Evolutionary conservation across 495 filamentous ascomycete genomes (phyloP).

Genomic region (Penicillium manginii): DNA sequence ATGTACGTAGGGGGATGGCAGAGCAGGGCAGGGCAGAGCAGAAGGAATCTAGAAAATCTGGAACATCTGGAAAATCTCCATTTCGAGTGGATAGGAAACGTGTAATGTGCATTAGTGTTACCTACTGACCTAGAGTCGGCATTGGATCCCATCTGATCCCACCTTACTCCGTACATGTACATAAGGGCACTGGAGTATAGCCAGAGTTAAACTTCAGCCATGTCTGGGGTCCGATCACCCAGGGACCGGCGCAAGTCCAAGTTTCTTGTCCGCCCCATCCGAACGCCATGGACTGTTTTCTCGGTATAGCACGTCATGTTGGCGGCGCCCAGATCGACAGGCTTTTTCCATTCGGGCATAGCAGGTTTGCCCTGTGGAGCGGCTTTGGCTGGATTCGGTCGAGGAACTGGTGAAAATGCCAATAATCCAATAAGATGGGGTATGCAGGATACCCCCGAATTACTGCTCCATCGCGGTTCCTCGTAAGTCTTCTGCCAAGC

Average conservation of each 20-base stretch:
- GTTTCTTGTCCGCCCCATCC: not conserved
- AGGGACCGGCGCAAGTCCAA: not conserved
- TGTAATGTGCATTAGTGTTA: no score
- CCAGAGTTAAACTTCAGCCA: conserved; percentile 1
- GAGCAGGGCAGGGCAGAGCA: no score
- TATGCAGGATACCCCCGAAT: conserved; percentile 16
- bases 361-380: conserved; percentile 8
- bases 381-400: not conserved
- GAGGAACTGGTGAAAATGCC: not conserved
- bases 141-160: no score
- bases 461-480: not conserved
- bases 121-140: no score
- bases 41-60: no score
- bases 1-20: no score
- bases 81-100: no score
- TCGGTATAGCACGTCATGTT: not conserved
- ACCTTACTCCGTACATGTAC: no score
- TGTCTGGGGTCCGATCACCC: not conserved
- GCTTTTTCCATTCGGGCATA: conserved; percentile 8
- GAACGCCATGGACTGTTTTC: not conserved
- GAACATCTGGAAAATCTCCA: no score
- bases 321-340: conserved; percentile 16
- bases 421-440: conserved; percentile 8
- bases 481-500: not conserved
- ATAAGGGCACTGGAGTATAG: no score